phyloP scores from a whole-genome alignment of 129 eudicot genomes.

The Helianthus tuberosus region DNA sequence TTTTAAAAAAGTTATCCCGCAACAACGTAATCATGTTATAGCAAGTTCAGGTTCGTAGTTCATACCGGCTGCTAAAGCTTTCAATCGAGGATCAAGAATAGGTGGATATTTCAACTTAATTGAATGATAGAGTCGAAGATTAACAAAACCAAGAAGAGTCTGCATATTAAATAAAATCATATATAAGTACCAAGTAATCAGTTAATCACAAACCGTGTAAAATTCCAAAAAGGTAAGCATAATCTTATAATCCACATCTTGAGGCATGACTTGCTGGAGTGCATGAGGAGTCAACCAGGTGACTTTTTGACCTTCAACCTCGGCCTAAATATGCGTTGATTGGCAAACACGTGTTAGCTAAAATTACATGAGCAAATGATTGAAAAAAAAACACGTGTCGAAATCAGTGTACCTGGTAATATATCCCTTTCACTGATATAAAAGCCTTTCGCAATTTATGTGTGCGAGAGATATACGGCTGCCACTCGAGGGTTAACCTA shows the following conservation, averaged over 20 bases:
- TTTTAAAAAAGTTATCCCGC: neutral
- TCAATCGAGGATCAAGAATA: slow-evolving; percentile 70
- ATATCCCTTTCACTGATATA: slow-evolving; percentile 82
- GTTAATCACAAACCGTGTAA: slow-evolving; percentile 50
- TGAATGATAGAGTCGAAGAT: slow-evolving; percentile 65
- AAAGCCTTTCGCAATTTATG: slow-evolving; percentile 59
- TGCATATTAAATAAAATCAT: slow-evolving; percentile 34
- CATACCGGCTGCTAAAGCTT: slow-evolving; percentile 83
- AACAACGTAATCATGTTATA: neutral
- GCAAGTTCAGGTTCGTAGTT: slow-evolving; percentile 18
- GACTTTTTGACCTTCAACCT: slow-evolving; percentile 75
- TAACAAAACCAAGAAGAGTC: slow-evolving; percentile 68
- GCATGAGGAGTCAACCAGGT: slow-evolving; percentile 91
- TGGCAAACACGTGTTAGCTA: no score
- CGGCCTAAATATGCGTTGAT: slow-evolving; percentile 51
- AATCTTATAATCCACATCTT: slow-evolving; percentile 73
- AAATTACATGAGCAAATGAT: neutral
- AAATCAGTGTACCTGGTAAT: slow-evolving; percentile 58
- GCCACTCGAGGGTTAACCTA: slow-evolving; percentile 86
- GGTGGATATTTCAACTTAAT: slow-evolving; percentile 76
- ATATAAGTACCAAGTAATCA: neutral
- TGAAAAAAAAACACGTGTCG: neutral
- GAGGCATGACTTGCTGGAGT: slow-evolving; percentile 79
- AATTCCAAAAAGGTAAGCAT: slow-evolving; percentile 76
- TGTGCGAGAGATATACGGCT: slow-evolving; percentile 42